Evolutionary conservation across 805 yeast species (phyloP).

Genomic region (Dipodascopsis tothii): DNA sequence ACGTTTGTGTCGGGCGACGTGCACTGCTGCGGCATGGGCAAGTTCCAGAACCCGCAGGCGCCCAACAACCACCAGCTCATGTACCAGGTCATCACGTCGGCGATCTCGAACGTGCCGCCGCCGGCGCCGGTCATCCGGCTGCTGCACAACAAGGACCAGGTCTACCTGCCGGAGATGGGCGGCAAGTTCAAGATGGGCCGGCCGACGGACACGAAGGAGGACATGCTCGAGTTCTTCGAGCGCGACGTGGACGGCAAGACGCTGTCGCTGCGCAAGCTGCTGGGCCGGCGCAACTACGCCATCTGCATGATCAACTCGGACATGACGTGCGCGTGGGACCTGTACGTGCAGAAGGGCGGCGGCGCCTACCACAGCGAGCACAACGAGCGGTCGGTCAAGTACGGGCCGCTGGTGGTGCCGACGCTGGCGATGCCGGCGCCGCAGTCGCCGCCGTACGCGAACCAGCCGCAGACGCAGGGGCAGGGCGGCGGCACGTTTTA

Average conservation of each 20-base stretch:
- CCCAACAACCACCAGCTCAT: constrained; percentile 60
- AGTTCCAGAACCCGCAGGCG: constrained; percentile 50
- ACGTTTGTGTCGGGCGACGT: constrained; percentile 92
- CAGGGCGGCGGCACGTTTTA: constrained; percentile 2
- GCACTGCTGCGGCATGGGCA: constrained; percentile 77
- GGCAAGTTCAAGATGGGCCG: constrained; percentile 1
- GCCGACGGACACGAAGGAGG: constrained; percentile 18
- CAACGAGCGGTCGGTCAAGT: constrained; percentile 12
- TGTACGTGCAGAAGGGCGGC: constrained; percentile 17
- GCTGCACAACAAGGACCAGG: constrained; percentile 67
- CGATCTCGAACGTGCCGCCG: constrained; percentile 88
- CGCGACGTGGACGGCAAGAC: constrained; percentile 22
- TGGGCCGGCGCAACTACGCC: constrained; percentile 19
- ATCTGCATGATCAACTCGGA: constrained; percentile 9
- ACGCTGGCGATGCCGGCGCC: background rate
- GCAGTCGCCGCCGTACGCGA: background rate
- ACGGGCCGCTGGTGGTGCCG: constrained; percentile 19
- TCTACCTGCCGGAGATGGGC: constrained; percentile 17
- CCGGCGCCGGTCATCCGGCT: constrained; percentile 77
- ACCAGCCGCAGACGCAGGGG: background rate
- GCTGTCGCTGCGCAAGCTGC: constrained; percentile 9
- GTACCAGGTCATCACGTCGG: constrained; percentile 62
- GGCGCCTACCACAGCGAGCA: constrained; percentile 1
- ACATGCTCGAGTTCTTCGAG: constrained; percentile 22
- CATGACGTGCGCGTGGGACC: constrained; percentile 16